Base-by-base conservation (phyloP, 805 yeast species). In the Candida ovalis region DNA sequence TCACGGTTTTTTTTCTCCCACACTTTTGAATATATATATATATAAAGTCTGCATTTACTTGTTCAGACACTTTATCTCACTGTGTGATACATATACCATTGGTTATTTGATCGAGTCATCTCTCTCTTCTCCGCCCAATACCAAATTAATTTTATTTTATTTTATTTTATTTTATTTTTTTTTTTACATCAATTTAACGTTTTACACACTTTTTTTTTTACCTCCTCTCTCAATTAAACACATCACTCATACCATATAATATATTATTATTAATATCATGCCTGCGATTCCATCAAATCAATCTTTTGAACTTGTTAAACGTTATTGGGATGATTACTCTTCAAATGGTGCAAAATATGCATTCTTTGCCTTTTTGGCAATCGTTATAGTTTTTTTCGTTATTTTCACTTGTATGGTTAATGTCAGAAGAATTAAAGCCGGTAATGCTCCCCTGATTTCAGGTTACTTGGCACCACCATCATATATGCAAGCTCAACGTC, bases 391-490 rank as follows among this genome's bases (percentile, higher is more conserved):
- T 2, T 48, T 77, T 1, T 68, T 81, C 2, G 54, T 84, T 3
- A 25, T 76, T 0, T 75, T 75, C 41, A 81, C 86, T 0, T 64
- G 84, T 23, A 58, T 78, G 33, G 69, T 79, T 13, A 86, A 86
- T 58, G 76, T 70, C 41, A 73, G 72, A 47, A 73, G 95, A 63
- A 54, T 69, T 9, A 65, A 59, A 39, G 58, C 60, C 22, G 84
- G 84, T 78, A 40, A 13, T 25, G 80, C 39, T 68, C 96, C 96
- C 0, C 71, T 88, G 1, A 80, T 89, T 71, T 85, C 94, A 0
- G 53, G 51, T 1, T 64, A 62, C 42, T 49, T 64, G 40, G 58
- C 69, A 2, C 96, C 96, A 6, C 95, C 95, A 0, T 73, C 83
- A 10, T 88, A 88, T 60, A 62, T 72, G 42, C 88, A 82, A 55